These are phyloP conservation scores for Theileria annulata DNA, from an alignment of 169 alveolate genomes.

Conservation along the genomic window DNA sequence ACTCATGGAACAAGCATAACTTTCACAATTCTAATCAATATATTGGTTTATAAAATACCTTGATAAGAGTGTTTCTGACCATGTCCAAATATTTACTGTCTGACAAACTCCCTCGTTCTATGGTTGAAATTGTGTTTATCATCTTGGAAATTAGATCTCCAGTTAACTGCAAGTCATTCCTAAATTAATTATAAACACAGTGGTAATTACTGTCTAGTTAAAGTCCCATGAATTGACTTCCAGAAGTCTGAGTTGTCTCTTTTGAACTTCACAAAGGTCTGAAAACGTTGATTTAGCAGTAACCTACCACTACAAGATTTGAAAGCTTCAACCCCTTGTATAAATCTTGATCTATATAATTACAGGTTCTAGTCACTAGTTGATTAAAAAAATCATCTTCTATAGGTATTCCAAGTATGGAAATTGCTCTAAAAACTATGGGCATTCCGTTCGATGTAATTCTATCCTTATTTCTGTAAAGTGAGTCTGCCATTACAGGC, in stretches of 20 bases:
- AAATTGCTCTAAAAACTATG: constrained; percentile 36
- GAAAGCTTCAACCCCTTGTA: constrained; percentile 34
- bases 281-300: neutral
- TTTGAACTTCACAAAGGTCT: constrained; percentile 12
- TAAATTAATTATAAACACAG: neutral
- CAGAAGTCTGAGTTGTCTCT: constrained; percentile 19
- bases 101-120: neutral
- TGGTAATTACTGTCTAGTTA: neutral
- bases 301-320: constrained; percentile 47
- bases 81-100: neutral
- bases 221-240: constrained; percentile 32
- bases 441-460: constrained; percentile 56
- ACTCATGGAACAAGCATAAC: constrained; percentile 12
- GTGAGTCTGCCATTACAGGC: constrained; percentile 22
- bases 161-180: neutral
- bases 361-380: constrained; percentile 14
- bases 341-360: constrained; percentile 1
- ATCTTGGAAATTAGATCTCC: constrained; percentile 41
- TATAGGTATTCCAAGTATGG: constrained; percentile 30
- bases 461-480: constrained; percentile 13
- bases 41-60: constrained; percentile 6
- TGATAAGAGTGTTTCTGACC: constrained; percentile 25
- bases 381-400: neutral
- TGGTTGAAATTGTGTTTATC: constrained; percentile 23
- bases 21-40: constrained; percentile 7